A percentile compares a stretch with the other conserved stretches of the same genome.
Conservation (phyloP, 176 grass and related monocot species). For the Phyllostachys edulis region DNA sequence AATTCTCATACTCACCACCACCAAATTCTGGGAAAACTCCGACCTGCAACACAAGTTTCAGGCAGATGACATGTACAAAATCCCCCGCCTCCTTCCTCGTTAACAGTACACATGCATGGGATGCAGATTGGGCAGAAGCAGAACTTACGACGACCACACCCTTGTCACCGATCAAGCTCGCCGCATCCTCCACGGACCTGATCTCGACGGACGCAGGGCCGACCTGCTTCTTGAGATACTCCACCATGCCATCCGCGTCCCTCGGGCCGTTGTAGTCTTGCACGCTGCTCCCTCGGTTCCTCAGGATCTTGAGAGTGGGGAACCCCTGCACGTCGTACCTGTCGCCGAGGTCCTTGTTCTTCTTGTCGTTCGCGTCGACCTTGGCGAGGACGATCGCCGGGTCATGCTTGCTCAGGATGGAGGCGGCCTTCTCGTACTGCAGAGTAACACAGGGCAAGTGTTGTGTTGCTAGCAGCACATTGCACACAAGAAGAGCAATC, state of each 20-base stretch:
- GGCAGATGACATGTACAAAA: not conserved
- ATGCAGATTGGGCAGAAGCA: not conserved
- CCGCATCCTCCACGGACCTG: slow-evolving; percentile 37
- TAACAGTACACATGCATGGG: not conserved
- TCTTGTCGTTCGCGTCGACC: slow-evolving; percentile 47
- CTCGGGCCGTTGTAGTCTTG: slow-evolving; percentile 47
- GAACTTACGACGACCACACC: slow-evolving; percentile 49
- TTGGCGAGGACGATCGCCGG: slow-evolving; percentile 51
- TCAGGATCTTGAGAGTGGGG: slow-evolving; percentile 52
- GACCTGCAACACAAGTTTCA: slow-evolving; percentile 32
- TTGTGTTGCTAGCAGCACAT: not conserved
- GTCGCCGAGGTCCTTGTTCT: slow-evolving; percentile 40
- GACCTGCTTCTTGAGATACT: slow-evolving; percentile 55
- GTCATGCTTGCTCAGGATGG: slow-evolving; percentile 30
- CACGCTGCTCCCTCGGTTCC: slow-evolving; percentile 19
- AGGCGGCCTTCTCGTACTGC: slow-evolving; percentile 62
- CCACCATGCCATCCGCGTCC: slow-evolving; percentile 46
- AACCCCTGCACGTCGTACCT: slow-evolving; percentile 42
- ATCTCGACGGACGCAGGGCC: slow-evolving; percentile 54
- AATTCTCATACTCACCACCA: slow-evolving; percentile 54
- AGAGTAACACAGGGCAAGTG: not conserved
- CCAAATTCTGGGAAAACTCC: slow-evolving; percentile 55
- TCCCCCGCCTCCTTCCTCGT: too few species aligned
- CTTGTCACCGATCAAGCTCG: slow-evolving; percentile 27
- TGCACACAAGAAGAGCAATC: not conserved